phyloP scores from a whole-genome alignment of 2,329 filamentous ascomycete species.

The Anthostomella pinea region DNA sequence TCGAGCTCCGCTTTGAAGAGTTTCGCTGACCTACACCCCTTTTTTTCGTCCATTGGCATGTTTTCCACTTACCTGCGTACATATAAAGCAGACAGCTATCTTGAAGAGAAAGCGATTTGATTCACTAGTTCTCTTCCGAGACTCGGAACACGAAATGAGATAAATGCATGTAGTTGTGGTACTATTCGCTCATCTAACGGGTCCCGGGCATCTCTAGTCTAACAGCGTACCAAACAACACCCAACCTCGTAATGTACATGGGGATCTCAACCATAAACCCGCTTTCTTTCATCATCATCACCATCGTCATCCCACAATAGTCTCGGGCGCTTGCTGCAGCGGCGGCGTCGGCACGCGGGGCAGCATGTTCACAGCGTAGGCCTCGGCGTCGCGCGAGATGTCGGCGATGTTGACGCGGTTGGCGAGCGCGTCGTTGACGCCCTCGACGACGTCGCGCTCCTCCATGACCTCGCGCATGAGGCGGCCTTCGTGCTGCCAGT shows the following conservation, averaged over 20 bases:
- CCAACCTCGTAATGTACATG: not conserved
- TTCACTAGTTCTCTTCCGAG: no score
- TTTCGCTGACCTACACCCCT: no score
- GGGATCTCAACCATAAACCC: no score
- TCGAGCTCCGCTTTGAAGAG: no score
- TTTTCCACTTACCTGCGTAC: no score
- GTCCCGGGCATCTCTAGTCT: not conserved
- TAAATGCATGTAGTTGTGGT: no score
- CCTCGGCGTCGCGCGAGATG: slow-evolving; percentile 63
- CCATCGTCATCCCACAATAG: not conserved
- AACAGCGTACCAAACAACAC: not conserved
- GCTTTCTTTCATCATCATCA: no score
- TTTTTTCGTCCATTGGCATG: no score
- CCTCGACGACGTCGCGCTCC: slow-evolving; percentile 70
- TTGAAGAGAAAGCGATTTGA: no score
- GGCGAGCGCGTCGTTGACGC: slow-evolving; percentile 64
- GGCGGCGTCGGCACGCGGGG: slow-evolving; percentile 31
- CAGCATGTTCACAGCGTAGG: slow-evolving; percentile 50
- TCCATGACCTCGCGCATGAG: slow-evolving; percentile 75
- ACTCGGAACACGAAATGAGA: no score
- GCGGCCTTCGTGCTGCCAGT: slow-evolving; percentile 77
- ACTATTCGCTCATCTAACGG: not conserved
- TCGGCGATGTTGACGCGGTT: slow-evolving; percentile 60
- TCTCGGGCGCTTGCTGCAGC: slow-evolving; percentile 6
- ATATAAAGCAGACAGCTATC: no score